Percentiles rank a stretch among this genome's conserved stretches.
Conservation (phyloP, 2,329 filamentous ascomycete genomes). For the Penicillium sp. region DNA sequence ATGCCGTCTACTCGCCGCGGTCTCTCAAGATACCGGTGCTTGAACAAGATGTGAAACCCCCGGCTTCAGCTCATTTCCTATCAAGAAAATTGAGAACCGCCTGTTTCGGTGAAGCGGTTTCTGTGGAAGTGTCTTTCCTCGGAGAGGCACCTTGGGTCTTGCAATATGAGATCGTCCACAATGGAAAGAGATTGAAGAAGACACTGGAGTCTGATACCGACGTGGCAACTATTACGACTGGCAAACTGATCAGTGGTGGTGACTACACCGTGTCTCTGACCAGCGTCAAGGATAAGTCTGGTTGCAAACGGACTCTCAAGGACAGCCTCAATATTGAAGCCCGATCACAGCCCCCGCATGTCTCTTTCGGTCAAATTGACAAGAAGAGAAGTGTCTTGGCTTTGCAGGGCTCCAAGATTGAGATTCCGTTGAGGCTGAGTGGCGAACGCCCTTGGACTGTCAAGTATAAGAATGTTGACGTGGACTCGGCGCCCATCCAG, state of each 20-base stretch:
- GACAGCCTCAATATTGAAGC: constrained; percentile 84
- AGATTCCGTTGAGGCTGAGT: constrained; percentile 78
- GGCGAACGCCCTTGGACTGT: constrained; percentile 84
- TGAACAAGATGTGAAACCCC: constrained; percentile 90
- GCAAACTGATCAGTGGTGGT: constrained; percentile 73
- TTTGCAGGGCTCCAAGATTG: constrained; percentile 71
- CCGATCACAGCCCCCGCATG: constrained; percentile 82
- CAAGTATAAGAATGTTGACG: constrained; percentile 68
- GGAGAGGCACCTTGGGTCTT: constrained; percentile 86
- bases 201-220: constrained; percentile 63
- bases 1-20: constrained; percentile 73
- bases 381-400: constrained; percentile 72
- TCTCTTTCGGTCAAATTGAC: constrained; percentile 80
- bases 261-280: constrained; percentile 86
- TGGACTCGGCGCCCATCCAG: constrained; percentile 51
- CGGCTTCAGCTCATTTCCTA: constrained; percentile 73
- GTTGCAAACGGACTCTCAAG: constrained; percentile 82
- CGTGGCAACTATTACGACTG: constrained; percentile 71
- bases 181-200: constrained; percentile 75
- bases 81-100: constrained; percentile 58
- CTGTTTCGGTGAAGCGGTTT: constrained; percentile 79
- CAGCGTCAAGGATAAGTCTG: constrained; percentile 80
- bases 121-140: constrained; percentile 70
- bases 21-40: constrained; percentile 64
- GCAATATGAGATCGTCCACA: constrained; percentile 90